These are phyloP conservation scores for Candida ulmi DNA, from an alignment of 805 yeast genomes.

Conservation along the genomic window DNA sequence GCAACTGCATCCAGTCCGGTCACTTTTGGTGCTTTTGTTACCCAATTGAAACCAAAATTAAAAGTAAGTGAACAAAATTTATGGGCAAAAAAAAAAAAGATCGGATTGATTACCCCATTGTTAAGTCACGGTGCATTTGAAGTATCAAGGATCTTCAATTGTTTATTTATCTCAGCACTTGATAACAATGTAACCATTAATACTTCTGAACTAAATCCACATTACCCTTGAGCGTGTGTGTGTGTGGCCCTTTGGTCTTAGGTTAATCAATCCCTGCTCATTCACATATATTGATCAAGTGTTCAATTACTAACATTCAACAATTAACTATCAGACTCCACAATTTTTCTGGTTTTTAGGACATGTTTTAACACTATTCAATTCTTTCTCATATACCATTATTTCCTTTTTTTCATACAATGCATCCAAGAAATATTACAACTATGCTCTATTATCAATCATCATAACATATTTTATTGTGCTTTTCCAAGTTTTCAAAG, in stretches of 20 bases:
- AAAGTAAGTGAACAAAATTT: slow-evolving; percentile 7
- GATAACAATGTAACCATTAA: too few species aligned
- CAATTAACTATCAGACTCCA: slow-evolving; percentile 35
- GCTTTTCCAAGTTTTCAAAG: slow-evolving; percentile 50
- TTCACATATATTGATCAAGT: too few species aligned
- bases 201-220: too few species aligned
- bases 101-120: too few species aligned
- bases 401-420: slow-evolving; percentile 36
- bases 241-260: too few species aligned
- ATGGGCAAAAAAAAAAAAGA: too few species aligned
- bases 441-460: slow-evolving; percentile 42
- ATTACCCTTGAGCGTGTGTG: too few species aligned
- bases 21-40: slow-evolving; percentile 11
- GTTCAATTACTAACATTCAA: slow-evolving; percentile 10
- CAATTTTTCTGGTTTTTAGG: slow-evolving; percentile 72
- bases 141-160: too few species aligned
- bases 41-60: slow-evolving; percentile 14
- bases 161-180: too few species aligned
- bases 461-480: slow-evolving; percentile 60
- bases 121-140: too few species aligned
- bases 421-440: slow-evolving; percentile 31
- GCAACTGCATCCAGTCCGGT: neutral
- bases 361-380: slow-evolving; percentile 44
- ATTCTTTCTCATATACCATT: slow-evolving; percentile 33
- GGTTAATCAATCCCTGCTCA: too few species aligned